A percentile compares a stretch with the other conserved stretches of the same genome.
These are phyloP conservation scores for Perkinsus marinus DNA, from an alignment of 169 alveolate genomes.

Conservation along the genomic window DNA sequence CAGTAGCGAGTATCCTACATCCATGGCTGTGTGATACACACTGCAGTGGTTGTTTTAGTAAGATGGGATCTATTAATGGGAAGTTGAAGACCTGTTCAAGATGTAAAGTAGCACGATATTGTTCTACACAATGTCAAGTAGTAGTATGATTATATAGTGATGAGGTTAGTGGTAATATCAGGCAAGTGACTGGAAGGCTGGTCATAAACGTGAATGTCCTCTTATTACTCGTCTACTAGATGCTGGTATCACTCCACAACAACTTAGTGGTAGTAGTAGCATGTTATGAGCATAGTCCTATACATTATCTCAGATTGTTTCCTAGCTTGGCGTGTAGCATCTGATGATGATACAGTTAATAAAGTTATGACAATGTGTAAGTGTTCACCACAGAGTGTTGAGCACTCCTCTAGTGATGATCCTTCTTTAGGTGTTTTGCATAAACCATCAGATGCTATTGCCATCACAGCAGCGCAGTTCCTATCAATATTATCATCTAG, in stretches of 20 bases:
- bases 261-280: neutral
- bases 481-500: neutral
- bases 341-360: neutral
- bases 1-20: neutral
- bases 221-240: neutral
- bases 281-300: neutral
- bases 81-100: neutral
- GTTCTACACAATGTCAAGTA: neutral
- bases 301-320: neutral
- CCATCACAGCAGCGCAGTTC: neutral
- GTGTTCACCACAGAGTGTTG: too few species aligned
- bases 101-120: neutral
- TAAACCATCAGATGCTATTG: neutral
- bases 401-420: neutral
- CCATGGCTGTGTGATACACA: neutral
- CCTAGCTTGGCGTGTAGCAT: neutral
- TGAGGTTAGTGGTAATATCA: neutral
- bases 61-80: neutral
- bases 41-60: neutral
- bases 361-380: neutral
- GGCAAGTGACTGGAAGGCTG: neutral
- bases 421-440: neutral
- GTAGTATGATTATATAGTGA: neutral
- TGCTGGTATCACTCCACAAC: neutral
- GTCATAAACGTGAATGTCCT: neutral